A percentile compares a stretch with the other conserved stretches of the same genome.
These are phyloP conservation scores for Rehmannia glutinosa DNA, from an alignment of 257 asterid genomes.

Conservation along the genomic window DNA sequence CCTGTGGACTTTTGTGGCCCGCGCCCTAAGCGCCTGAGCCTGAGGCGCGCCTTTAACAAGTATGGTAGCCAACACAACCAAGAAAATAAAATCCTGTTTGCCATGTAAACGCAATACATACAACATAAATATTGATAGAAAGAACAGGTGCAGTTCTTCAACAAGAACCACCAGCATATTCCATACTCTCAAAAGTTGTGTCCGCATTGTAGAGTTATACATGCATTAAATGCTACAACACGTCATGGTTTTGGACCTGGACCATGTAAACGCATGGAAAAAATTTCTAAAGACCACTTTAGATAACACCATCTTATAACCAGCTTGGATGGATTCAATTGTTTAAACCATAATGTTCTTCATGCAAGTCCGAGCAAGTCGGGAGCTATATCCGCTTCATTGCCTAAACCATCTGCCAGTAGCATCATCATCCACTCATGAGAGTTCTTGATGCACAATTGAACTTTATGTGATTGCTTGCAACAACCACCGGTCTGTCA, in stretches of 20 bases:
- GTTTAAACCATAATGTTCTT: neutral
- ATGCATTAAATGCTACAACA: neutral
- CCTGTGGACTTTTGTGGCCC: no score
- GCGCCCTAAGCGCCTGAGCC: no score
- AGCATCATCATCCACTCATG: neutral
- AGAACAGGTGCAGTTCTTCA: neutral
- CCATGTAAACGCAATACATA: no score
- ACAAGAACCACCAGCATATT: neutral
- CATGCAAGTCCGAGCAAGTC: neutral
- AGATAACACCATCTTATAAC: neutral
- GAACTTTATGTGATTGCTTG: neutral
- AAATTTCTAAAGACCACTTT: neutral
- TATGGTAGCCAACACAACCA: neutral
- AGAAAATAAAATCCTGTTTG: neutral
- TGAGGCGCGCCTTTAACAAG: no score
- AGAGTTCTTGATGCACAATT: neutral
- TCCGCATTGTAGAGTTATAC: no score
- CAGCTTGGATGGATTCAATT: neutral
- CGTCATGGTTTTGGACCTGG: neutral
- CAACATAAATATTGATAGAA: no score
- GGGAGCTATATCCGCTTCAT: neutral
- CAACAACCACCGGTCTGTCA: conserved; percentile 5
- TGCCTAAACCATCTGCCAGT: neutral
- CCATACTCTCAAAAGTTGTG: no score
- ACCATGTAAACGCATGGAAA: neutral